A percentile compares a stretch with the other conserved stretches of the same genome.
Conservation (phyloP, 345 rosid genomes). For the Mercurialis annua region DNA sequence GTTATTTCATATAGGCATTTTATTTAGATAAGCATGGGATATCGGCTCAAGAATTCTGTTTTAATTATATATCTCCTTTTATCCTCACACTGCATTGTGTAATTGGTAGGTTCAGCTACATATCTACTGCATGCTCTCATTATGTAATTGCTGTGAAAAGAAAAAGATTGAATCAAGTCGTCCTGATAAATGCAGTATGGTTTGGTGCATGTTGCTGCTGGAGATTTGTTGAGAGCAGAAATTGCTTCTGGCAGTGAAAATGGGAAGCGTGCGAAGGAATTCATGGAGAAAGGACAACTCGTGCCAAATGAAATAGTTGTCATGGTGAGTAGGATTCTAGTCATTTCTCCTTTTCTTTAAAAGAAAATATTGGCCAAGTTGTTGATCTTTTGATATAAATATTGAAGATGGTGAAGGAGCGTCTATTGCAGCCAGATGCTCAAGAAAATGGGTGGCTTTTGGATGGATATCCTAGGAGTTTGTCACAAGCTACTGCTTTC, state of each 20-base stretch:
- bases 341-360: not conserved
- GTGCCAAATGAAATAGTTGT: constrained; percentile 80
- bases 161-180: constrained; percentile 28
- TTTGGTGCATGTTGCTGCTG: constrained; percentile 91
- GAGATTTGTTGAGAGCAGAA: constrained; percentile 81
- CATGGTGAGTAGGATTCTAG: constrained; percentile 32
- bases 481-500: constrained; percentile 84
- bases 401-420: constrained; percentile 81
- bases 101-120: constrained; percentile 13
- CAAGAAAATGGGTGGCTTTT: constrained; percentile 86
- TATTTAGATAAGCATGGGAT: not conserved
- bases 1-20: not conserved
- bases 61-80: not conserved
- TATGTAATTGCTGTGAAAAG: constrained; percentile 21
- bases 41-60: not conserved
- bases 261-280: constrained; percentile 74
- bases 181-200: constrained; percentile 68
- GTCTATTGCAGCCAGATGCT: constrained; percentile 67
- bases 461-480: constrained; percentile 96
- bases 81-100: not conserved
- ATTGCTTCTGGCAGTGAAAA: constrained; percentile 78
- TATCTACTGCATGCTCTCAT: constrained; percentile 9
- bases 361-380: not conserved
- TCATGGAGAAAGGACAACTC: constrained; percentile 80
- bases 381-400: constrained; percentile 19